Evolutionary conservation across 106 monocot genomes (phyloP).

Genomic region (Dendrobium nobile): DNA sequence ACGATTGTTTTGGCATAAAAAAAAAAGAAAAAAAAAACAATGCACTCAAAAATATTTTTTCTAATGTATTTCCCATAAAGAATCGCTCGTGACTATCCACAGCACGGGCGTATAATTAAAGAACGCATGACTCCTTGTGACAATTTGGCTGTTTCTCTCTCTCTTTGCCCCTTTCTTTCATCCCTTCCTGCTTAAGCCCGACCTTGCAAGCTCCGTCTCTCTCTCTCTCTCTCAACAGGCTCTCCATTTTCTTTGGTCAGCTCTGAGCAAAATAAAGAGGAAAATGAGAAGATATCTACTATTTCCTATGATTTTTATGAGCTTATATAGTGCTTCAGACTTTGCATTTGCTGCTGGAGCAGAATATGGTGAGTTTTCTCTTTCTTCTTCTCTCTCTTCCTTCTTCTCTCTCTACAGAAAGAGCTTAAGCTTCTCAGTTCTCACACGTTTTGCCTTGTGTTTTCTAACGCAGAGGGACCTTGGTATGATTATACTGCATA

Average conservation of each 20-base stretch:
- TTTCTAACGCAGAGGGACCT: conserved; percentile 18
- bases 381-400: background rate
- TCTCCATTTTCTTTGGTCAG: background rate
- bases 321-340: background rate
- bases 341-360: background rate
- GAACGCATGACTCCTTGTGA: background rate
- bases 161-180: background rate
- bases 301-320: background rate
- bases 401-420: background rate
- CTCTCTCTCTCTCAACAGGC: background rate
- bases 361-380: background rate
- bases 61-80: background rate
- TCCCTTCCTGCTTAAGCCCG: background rate
- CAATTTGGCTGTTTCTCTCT: background rate
- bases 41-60: too few species aligned
- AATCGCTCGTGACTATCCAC: background rate
- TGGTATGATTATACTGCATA: conserved; percentile 43
- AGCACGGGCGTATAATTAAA: background rate
- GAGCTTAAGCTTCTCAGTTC: background rate
- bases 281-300: background rate
- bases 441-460: background rate
- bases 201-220: background rate
- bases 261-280: background rate
- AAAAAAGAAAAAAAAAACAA: too few species aligned
- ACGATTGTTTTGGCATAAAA: too few species aligned